Base-by-base conservation (phyloP, 169 alveolate genomes). In the Cryptosporidium baileyi region DNA sequence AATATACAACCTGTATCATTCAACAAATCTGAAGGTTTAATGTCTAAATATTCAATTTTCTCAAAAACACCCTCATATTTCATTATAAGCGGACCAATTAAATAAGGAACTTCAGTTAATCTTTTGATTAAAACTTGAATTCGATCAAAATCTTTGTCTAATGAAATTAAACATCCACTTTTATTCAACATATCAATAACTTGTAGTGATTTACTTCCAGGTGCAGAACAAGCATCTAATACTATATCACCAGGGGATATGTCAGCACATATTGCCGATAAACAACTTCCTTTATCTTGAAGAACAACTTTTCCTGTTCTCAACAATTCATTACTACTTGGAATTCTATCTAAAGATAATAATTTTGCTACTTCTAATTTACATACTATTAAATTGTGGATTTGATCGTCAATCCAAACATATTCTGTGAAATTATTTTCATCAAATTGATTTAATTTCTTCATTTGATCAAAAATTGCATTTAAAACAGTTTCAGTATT, bases 171-270 rank as follows among this genome's bases (percentile, higher is more conserved):
- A 0, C 57, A n/a, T 1, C 91, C 91, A 11, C 52, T 67, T 51
- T 36, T 60, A 9, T 45, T 36, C n/a, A 52, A 45, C 38, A 63
- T 41, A 79, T 89, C 92, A 17, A 89, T 62, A 17, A 61, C 38
- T 45, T 89, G 93, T 22, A 89, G 41, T 17, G 93, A 54, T 65
- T 89, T 89, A 67, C 91, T 82, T 17, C 93, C 93, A n/a, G 93
- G 93, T 5, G 93, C 91, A 22, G 93, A 89, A 43, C 93, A 89
- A 13, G 89, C 93, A 45, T 89, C 93, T 7, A 89, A 80, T 32
- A 89, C 89, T 13, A 80, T 43, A 45, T 88, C 91, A 2, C 91
- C 91, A 7, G 90, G 90, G 8, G 61, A 34, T 32, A 80, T 45
- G 3, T 62, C 80, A 15, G 91, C 89, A 13, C 81, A 67, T 15